Evolutionary conservation across 176 grass and related monocot genomes (phyloP), one percentile per base, ranked within the genome.

Genomic region (Oryza rufipogon): DNA sequence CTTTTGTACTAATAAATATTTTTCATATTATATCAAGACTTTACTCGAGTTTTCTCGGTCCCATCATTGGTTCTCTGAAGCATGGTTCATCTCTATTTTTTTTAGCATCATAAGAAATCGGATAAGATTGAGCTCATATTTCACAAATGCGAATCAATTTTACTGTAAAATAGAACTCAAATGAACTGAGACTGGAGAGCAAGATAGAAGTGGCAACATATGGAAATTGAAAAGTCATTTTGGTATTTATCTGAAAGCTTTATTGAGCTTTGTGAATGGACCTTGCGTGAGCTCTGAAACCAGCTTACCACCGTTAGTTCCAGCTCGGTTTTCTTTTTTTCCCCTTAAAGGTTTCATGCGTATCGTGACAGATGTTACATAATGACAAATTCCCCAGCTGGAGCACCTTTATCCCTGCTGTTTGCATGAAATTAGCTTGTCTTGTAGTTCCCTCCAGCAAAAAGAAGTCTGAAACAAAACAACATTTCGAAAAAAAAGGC

Each of bases 401-500:
- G 30, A 49, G 20, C 16, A 70, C 48, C 74, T 69, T 64, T 78
- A 11, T 71, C 6, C 46, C 42, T 71, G 74, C 32, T 13, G 46
- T 82, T 77, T 85, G 47, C 73, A 67, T 26, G 5, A 26, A 70
- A 26, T 13, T 82, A 30, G 34, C 42, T 61, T 63, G 36, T 74
- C 9, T 65, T 82, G 20, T 82, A 73, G 30, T 45, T 30, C 34
- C 16, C 26, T 70, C 11, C 76, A 19, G 64, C 16, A 48, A 28
- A 78, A 70, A 64, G 41, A 19, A 36, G 26, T 65, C 67, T 79
- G 72, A 11, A 86, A 77, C 71, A 74, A 33, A 78, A 70, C 66
- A 47, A n/a, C 3, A 7, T 25, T 7, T 60, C 11, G 20, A 3
- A 41, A 15, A 15, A 48, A 85, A 70, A 61, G n/a, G 34, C 48